Evolutionary conservation across 257 asterid species (phyloP).

Genomic region (Petrea volubilis): DNA sequence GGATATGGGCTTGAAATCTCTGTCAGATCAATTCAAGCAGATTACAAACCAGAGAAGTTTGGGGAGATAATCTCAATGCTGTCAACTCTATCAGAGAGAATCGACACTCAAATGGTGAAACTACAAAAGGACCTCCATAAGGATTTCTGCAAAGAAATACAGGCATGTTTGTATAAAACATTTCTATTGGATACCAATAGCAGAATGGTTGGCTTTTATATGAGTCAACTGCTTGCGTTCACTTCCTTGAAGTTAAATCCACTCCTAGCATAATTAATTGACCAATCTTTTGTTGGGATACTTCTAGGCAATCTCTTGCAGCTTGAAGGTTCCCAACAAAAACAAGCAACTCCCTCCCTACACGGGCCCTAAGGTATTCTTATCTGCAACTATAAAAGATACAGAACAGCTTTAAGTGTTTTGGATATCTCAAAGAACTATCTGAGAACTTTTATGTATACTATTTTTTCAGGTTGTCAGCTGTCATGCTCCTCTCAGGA

Average conservation of each 20-base stretch:
- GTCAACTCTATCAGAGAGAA: slow-evolving; percentile 53
- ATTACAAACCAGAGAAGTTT: slow-evolving; percentile 41
- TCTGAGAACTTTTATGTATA: slow-evolving; percentile 19
- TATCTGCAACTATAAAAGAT: slow-evolving; percentile 20
- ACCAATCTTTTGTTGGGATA: slow-evolving; percentile 26
- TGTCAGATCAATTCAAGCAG: slow-evolving; percentile 58
- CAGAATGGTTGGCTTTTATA: slow-evolving; percentile 2
- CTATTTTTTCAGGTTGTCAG: slow-evolving; percentile 50
- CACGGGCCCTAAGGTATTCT: slow-evolving; percentile 46
- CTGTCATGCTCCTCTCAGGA: slow-evolving; percentile 35
- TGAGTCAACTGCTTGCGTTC: slow-evolving; percentile 27
- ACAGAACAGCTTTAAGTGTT: slow-evolving; percentile 21
- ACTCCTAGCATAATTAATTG: slow-evolving; percentile 16
- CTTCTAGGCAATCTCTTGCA: slow-evolving; percentile 59
- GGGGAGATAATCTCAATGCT: slow-evolving; percentile 45
- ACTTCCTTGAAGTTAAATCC: slow-evolving; percentile 1
- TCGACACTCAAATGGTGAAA: slow-evolving; percentile 52
- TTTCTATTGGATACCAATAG: slow-evolving; percentile 13
- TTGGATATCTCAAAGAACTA: slow-evolving; percentile 20
- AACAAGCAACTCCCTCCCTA: slow-evolving; percentile 37
- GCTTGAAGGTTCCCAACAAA: slow-evolving; percentile 40
- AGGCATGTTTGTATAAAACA: slow-evolving; percentile 48
- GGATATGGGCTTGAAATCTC: slow-evolving; percentile 50
- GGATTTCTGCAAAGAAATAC: slow-evolving; percentile 59
- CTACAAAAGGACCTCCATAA: slow-evolving; percentile 49